Percentiles rank a stretch among this genome's conserved stretches.
Evolutionary conservation across 257 asterid species (phyloP).

Genomic region (Solanum clarkiae): DNA sequence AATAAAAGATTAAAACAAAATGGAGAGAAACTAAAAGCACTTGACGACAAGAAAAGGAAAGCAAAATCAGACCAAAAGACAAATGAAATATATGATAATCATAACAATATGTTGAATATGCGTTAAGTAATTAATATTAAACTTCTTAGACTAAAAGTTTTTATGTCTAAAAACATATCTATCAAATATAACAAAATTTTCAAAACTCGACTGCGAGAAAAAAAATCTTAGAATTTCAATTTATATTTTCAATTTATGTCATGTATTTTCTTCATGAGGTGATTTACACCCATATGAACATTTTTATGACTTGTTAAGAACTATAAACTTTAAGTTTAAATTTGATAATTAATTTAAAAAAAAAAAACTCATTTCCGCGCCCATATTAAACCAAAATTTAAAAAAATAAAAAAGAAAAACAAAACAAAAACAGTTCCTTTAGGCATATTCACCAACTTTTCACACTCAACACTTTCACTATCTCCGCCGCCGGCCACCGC

Average conservation of each 20-base stretch:
- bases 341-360: too few relatives aligned
- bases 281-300: too few relatives aligned
- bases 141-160: too few relatives aligned
- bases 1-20: too few relatives aligned
- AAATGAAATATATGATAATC: too few relatives aligned
- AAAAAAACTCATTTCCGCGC: slow-evolving; percentile 17
- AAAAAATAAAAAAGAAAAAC: too few relatives aligned
- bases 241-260: not conserved
- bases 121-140: too few relatives aligned
- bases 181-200: not conserved
- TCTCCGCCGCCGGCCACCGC: not conserved
- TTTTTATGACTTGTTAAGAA: too few relatives aligned
- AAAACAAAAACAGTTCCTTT: not conserved
- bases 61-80: not conserved
- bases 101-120: too few relatives aligned
- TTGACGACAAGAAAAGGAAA: rapidly evolving
- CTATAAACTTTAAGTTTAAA: too few relatives aligned
- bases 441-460: not conserved
- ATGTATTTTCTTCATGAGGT: too few relatives aligned
- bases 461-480: not conserved
- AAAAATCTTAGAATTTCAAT: not conserved
- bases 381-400: slow-evolving; percentile 19
- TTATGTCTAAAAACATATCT: rapidly evolving
- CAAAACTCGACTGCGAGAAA: not conserved
- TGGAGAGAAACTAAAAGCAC: rapidly evolving